Conservation (phyloP, 345 rosid genomes). For the Lepidium africanum region DNA sequence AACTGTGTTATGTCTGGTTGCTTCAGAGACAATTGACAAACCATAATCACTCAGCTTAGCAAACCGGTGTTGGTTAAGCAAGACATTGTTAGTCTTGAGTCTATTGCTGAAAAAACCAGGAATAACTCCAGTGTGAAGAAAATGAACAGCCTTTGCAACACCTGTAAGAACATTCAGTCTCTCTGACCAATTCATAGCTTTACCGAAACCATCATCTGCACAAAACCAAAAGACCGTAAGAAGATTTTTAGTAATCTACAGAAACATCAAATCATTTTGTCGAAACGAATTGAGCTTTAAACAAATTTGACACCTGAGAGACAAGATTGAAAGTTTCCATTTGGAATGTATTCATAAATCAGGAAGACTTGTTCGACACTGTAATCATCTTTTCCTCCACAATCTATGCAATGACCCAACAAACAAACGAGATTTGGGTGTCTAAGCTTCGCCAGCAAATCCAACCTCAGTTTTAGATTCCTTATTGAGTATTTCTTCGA, state of each 20-base stretch:
- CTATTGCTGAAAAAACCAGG: conserved; percentile 75
- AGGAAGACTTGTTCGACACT: conserved; percentile 51
- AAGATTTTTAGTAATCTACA: neutral
- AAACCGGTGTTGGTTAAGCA: conserved; percentile 53
- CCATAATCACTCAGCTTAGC: conserved; percentile 81
- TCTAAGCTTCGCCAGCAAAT: conserved; percentile 76
- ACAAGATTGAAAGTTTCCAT: conserved; percentile 53
- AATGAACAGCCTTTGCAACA: conserved; percentile 67
- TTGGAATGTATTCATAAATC: conserved; percentile 58
- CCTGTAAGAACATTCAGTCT: conserved; percentile 49
- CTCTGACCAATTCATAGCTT: conserved; percentile 57
- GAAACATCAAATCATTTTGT: neutral
- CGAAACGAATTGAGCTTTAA: neutral
- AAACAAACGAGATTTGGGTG: conserved; percentile 85
- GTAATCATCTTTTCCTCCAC: conserved; percentile 50
- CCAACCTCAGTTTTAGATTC: conserved; percentile 65
- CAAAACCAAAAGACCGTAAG: neutral
- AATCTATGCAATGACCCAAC: conserved; percentile 78
- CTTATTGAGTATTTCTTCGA: conserved; percentile 66
- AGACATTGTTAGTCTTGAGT: conserved; percentile 53
- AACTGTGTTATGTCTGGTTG: conserved; percentile 31
- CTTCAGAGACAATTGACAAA: conserved; percentile 58
- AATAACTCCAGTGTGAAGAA: conserved; percentile 77
- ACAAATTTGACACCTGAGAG: conserved; percentile 36
- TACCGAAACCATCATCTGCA: conserved; percentile 52